Percentiles rank a stretch among this genome's conserved stretches.
phyloP scores from a whole-genome alignment of 2,329 filamentous ascomycete species.

The Bipolaris gigantea region DNA sequence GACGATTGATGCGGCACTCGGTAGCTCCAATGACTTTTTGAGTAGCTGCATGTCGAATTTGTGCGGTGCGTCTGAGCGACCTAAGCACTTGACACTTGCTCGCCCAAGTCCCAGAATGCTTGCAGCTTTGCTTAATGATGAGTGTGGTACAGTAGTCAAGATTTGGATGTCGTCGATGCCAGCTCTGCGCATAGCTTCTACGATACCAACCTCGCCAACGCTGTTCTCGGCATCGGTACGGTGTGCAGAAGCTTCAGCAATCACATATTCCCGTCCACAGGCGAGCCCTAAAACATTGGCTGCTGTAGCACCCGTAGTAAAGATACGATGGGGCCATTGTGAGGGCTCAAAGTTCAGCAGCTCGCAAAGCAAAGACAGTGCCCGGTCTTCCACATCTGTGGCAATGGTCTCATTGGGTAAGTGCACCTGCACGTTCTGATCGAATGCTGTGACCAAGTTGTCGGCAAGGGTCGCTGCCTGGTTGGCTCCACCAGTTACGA shows the following conservation, averaged over 20 bases:
- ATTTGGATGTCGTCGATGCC: constrained; percentile 72
- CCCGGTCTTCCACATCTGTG: constrained; percentile 74
- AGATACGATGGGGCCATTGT: constrained; percentile 72
- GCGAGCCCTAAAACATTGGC: constrained; percentile 68
- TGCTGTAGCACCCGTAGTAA: constrained; percentile 73
- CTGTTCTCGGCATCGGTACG: constrained; percentile 35
- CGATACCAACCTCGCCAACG: constrained; percentile 71
- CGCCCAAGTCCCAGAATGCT: constrained; percentile 79
- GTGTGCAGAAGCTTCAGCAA: constrained; percentile 52
- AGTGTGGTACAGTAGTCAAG: constrained; percentile 80
- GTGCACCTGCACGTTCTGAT: constrained; percentile 86
- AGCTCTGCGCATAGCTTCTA: constrained; percentile 65
- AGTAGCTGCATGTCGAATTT: constrained; percentile 68
- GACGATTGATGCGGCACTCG: constrained; percentile 70
- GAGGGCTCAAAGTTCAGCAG: constrained; percentile 62
- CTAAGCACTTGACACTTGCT: constrained; percentile 64
- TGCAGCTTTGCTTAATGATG: constrained; percentile 80
- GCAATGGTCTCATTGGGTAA: constrained; percentile 73
- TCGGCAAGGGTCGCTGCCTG: constrained; percentile 82
- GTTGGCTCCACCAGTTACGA: constrained; percentile 80
- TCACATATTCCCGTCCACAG: constrained; percentile 69
- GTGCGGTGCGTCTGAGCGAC: constrained; percentile 61
- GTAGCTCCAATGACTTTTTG: constrained; percentile 59
- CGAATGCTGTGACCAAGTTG: constrained; percentile 75
- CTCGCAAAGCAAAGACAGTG: constrained; percentile 69